A percentile compares a stretch with the other conserved stretches of the same genome.
These are phyloP conservation scores for Chaetomium globosum DNA, from an alignment of 2,329 filamentous ascomycete genomes.

Conservation along the genomic window DNA sequence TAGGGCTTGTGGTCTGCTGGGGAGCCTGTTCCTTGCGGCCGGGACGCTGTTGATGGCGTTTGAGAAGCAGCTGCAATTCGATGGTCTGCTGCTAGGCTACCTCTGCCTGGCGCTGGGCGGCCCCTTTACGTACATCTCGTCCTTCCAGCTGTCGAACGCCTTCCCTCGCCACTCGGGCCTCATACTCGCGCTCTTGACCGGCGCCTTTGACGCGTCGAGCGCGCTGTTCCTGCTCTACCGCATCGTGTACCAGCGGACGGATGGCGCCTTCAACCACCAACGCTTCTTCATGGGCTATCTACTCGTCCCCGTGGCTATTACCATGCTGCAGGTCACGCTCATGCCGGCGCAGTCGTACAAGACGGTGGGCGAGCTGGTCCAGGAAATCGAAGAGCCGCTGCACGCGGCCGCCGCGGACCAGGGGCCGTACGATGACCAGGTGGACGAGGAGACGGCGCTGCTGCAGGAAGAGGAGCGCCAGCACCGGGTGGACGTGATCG, in stretches of 20 bases:
- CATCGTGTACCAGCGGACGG: slow-evolving; percentile 61
- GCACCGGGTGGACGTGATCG: slow-evolving; percentile 64
- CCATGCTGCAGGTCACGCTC: slow-evolving; percentile 67
- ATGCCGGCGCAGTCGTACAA: slow-evolving; percentile 81
- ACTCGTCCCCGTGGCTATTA: slow-evolving; percentile 67
- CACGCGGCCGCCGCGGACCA: slow-evolving; percentile 40
- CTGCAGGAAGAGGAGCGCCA: slow-evolving; percentile 60
- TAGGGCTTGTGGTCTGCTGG: slow-evolving; percentile 71
- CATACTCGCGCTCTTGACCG: slow-evolving; percentile 78
- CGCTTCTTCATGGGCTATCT: slow-evolving; percentile 75
- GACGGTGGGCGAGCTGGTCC: slow-evolving; percentile 79
- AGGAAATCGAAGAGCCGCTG: slow-evolving; percentile 62
- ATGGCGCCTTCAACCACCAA: slow-evolving; percentile 60
- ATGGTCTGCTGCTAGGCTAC: slow-evolving; percentile 75
- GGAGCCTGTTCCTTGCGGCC: slow-evolving; percentile 65
- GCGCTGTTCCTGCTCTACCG: slow-evolving; percentile 77
- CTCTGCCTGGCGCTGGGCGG: slow-evolving; percentile 76
- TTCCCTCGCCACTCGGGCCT: slow-evolving; percentile 76
- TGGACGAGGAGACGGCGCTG: slow-evolving; percentile 60
- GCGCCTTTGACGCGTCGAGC: slow-evolving; percentile 81
- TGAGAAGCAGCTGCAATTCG: slow-evolving; percentile 65
- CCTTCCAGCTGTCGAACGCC: slow-evolving; percentile 82
- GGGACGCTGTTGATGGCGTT: slow-evolving; percentile 76
- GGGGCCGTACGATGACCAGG: slow-evolving; percentile 53
- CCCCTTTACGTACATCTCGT: slow-evolving; percentile 79